Evolutionary conservation across 495 filamentous ascomycete genomes (phyloP).

Genomic region (Trichodelitschia bisporula): DNA sequence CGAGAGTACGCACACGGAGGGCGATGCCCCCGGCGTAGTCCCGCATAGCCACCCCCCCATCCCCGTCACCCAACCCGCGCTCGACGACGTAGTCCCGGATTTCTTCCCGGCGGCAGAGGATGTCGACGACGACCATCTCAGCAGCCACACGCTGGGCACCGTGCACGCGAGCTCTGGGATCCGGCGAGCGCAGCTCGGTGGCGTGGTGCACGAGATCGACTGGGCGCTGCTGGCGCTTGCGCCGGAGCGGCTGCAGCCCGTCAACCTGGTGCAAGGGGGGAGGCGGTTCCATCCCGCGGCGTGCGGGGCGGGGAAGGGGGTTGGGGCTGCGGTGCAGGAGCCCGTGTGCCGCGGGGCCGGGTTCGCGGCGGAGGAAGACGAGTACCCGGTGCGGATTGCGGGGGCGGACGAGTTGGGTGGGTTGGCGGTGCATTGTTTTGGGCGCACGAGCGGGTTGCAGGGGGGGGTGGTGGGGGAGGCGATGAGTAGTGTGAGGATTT

Average conservation of each 20-base stretch:
- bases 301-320: slow-evolving; percentile 1
- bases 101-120: slow-evolving; percentile 44
- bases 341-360: slow-evolving; percentile 6
- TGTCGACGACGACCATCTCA: slow-evolving; percentile 46
- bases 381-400: slow-evolving; percentile 16
- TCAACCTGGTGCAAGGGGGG: slow-evolving; percentile 36
- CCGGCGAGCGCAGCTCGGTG: slow-evolving; percentile 36
- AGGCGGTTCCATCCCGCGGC: slow-evolving; percentile 8
- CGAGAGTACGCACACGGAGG: slow-evolving; percentile 10
- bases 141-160: slow-evolving; percentile 52
- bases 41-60: slow-evolving; percentile 31
- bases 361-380: slow-evolving; percentile 11
- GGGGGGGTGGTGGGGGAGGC: slow-evolving; percentile 47
- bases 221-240: slow-evolving; percentile 81
- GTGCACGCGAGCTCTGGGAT: slow-evolving; percentile 78
- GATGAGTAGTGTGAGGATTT: slow-evolving; percentile 60
- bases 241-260: slow-evolving; percentile 38
- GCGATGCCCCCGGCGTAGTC: slow-evolving; percentile 64
- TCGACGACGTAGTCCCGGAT: slow-evolving; percentile 60
- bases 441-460: slow-evolving; percentile 71
- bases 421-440: slow-evolving; percentile 63
- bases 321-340: slow-evolving; percentile 1
- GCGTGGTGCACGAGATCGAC: slow-evolving; percentile 73
- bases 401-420: slow-evolving; percentile 30
- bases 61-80: slow-evolving; percentile 64